A percentile compares a stretch with the other conserved stretches of the same genome.
Evolutionary conservation across 2,329 filamentous ascomycete genomes (phyloP).

Genomic region (Stromatinia cepivora): DNA sequence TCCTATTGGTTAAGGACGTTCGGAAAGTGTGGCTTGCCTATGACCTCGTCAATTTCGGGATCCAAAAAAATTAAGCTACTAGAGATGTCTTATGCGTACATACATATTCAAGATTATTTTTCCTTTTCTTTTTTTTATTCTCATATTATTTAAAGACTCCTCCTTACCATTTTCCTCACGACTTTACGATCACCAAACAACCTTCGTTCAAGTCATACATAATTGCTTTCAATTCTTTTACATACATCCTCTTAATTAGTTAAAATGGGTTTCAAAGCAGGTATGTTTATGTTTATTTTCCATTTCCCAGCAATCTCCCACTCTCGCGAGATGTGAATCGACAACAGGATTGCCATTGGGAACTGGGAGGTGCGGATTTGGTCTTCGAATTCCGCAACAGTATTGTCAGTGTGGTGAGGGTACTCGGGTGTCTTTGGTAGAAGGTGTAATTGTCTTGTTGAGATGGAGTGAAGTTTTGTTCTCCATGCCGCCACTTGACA

Average conservation of each 20-base stretch:
- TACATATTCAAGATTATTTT: slow-evolving; percentile 16
- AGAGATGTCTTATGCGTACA: background rate
- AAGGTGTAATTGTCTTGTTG: background rate
- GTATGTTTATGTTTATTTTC: slow-evolving; percentile 39
- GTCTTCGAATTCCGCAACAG: background rate
- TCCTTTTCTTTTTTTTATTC: background rate
- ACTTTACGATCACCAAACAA: background rate
- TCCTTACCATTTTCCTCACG: slow-evolving; percentile 3
- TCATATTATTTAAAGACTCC: background rate
- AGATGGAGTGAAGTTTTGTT: background rate
- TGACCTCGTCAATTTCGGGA: slow-evolving; percentile 18
- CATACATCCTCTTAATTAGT: slow-evolving; percentile 33
- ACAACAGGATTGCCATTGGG: slow-evolving; percentile 21
- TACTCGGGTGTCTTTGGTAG: background rate
- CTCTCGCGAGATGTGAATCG: background rate
- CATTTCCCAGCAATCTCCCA: background rate
- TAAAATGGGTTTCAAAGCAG: slow-evolving; percentile 46
- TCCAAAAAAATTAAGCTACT: background rate
- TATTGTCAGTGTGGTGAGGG: no score
- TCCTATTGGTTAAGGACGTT: slow-evolving; percentile 16
- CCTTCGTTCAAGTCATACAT: background rate
- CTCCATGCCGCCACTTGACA: background rate
- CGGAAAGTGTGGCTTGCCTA: slow-evolving; percentile 17
- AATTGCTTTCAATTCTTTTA: slow-evolving; percentile 6
- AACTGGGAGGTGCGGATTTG: background rate